A percentile compares a stretch with the other conserved stretches of the same genome.
Evolutionary conservation across 768 basidiomycete genomes (phyloP).

Genomic region (Mycena polygramma): DNA sequence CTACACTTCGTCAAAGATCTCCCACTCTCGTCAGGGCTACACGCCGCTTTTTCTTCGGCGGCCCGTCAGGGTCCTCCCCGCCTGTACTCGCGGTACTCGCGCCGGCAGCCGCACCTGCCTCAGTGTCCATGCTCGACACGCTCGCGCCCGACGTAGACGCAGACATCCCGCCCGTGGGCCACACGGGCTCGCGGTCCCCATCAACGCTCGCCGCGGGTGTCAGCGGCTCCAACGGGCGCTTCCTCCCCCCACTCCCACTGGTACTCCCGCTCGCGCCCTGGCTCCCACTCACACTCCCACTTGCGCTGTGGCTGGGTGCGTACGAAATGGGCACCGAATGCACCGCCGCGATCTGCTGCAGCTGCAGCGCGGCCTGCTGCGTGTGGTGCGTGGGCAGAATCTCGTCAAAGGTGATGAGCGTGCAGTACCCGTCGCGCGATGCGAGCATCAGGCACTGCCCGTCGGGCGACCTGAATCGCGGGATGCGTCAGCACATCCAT

Average conservation of each 20-base stretch:
- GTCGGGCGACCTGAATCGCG: slow-evolving; percentile 85
- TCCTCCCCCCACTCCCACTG: slow-evolving; percentile 35
- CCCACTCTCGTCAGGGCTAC: slow-evolving; percentile 81
- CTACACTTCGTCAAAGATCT: slow-evolving; percentile 52
- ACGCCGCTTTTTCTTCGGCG: slow-evolving; percentile 88
- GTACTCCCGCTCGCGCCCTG: slow-evolving; percentile 1
- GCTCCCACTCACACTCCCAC: slow-evolving; percentile 1
- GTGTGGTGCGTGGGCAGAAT: slow-evolving; percentile 89
- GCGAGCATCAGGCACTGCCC: slow-evolving; percentile 93
- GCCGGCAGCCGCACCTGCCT: slow-evolving; percentile 30
- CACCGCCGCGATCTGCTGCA: slow-evolving; percentile 91
- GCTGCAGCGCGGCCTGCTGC: slow-evolving; percentile 91
- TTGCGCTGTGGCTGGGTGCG: slow-evolving; percentile 36
- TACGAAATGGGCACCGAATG: slow-evolving; percentile 76
- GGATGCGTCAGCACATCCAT: slow-evolving; percentile 51
- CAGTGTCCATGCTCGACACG: slow-evolving; percentile 25
- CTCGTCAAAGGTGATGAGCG: slow-evolving; percentile 94
- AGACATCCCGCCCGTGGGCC: slow-evolving; percentile 31
- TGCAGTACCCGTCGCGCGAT: slow-evolving; percentile 97
- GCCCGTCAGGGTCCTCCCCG: slow-evolving; percentile 57
- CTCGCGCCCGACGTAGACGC: slow-evolving; percentile 42
- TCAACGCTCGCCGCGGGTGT: slow-evolving; percentile 67
- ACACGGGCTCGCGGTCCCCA: slow-evolving; percentile 48
- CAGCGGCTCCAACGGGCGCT: slow-evolving; percentile 60
- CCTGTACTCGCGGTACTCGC: slow-evolving; percentile 9